Percentiles rank a stretch among this genome's conserved stretches.
These are phyloP conservation scores for Plasmopara halstedii DNA, from an alignment of 352 stramenopile species.

Conservation along the genomic window DNA sequence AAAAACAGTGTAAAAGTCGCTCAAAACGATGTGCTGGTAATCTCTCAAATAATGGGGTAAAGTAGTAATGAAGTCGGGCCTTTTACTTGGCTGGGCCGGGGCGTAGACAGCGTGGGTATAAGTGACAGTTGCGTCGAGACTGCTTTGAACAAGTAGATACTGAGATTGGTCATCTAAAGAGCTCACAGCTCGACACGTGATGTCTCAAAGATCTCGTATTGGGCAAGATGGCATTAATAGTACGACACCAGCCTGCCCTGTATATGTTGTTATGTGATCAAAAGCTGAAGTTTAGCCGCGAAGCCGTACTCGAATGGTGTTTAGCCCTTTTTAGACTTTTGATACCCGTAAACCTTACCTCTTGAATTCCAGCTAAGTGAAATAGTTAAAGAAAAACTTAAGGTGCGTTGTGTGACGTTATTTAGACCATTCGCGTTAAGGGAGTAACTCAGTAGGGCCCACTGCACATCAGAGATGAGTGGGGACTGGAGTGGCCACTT, in stretches of 20 bases:
- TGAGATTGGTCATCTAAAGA: not conserved
- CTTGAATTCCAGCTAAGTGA: slow-evolving; percentile 18
- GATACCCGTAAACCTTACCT: not conserved
- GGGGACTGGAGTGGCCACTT: not conserved
- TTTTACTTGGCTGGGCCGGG: not conserved
- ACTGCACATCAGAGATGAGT: not conserved
- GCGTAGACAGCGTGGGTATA: not conserved
- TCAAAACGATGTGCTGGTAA: not conserved
- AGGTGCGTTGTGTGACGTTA: not conserved
- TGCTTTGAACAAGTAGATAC: not conserved
- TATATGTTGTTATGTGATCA: slow-evolving; percentile 1
- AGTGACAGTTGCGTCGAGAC: not conserved
- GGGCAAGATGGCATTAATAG: not conserved
- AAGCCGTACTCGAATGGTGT: not conserved
- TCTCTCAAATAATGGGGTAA: not conserved
- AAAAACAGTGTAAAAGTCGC: not conserved
- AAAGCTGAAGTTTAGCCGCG: not conserved
- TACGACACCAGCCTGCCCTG: not conserved
- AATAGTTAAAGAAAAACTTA: not conserved
- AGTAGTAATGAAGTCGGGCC: not conserved
- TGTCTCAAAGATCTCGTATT: not conserved
- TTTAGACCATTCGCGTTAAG: not conserved
- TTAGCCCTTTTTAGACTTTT: slow-evolving; percentile 2
- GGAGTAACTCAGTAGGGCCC: not conserved
- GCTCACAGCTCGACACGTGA: not conserved